Percentiles rank a stretch among this genome's conserved stretches.
These are phyloP conservation scores for Globomyces pollinis-pini DNA, from an alignment of 192 early-diverging fungal genomes.

Conservation along the genomic window DNA sequence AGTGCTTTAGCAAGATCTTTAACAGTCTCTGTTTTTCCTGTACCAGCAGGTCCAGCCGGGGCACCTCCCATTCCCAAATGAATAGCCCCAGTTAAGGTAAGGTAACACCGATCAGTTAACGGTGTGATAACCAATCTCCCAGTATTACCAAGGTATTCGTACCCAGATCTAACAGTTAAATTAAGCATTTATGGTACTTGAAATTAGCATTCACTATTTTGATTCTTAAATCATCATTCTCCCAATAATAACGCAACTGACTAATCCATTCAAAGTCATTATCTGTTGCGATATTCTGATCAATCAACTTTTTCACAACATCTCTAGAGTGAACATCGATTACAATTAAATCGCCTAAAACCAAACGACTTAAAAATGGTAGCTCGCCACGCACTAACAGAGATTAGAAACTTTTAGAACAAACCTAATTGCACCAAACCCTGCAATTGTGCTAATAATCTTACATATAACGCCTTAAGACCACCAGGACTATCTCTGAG, in stretches of 20 bases:
- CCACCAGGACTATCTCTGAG: conserved; percentile 33
- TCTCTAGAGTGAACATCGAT: conserved; percentile 56
- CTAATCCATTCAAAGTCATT: conserved; percentile 62
- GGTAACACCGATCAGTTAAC: conserved; percentile 51
- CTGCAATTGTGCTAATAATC: conserved; percentile 41
- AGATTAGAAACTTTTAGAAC: too few relatives aligned
- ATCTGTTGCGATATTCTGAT: conserved; percentile 35
- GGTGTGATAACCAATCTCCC: conserved; percentile 54
- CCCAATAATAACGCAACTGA: conserved; percentile 56
- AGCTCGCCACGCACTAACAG: conserved; percentile 51
- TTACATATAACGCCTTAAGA: conserved; percentile 27
- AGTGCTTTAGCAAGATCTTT: conserved; percentile 55
- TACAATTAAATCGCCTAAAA: conserved; percentile 54
- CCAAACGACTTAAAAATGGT: conserved; percentile 40
- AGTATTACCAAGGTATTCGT: conserved; percentile 57
- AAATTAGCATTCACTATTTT: conserved; percentile 60
- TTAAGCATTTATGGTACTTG: neutral
- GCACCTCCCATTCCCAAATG: conserved; percentile 59
- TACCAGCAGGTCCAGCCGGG: conserved; percentile 52
- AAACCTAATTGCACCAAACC: conserved; percentile 45
- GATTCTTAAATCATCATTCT: conserved; percentile 50
- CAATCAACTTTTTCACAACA: conserved; percentile 50
- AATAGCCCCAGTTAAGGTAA: conserved; percentile 52
- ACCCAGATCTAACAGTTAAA: conserved; percentile 25
- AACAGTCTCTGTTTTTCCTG: conserved; percentile 54